Evolutionary conservation across 2,329 filamentous ascomycete species (phyloP).

Genomic region (Claviceps capensis): DNA sequence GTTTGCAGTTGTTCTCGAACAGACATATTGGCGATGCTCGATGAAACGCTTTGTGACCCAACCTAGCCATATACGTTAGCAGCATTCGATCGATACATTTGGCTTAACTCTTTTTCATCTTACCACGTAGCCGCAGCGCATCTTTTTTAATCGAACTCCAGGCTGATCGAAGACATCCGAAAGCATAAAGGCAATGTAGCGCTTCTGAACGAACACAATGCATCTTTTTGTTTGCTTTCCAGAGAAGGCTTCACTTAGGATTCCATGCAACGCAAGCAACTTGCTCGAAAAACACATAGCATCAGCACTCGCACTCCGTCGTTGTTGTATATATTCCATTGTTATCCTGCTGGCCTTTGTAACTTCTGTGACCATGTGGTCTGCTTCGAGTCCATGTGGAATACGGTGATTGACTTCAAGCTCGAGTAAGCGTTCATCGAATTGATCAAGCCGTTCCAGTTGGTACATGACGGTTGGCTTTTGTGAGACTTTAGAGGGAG

Average conservation of each 20-base stretch:
- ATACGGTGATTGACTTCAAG: neutral
- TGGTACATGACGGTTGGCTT: conserved; percentile 34
- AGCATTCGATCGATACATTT: neutral
- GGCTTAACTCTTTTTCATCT: conserved; percentile 7
- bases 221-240: conserved; percentile 40
- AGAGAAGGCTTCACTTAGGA: conserved; percentile 51
- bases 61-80: conserved; percentile 12
- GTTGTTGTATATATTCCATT: neutral
- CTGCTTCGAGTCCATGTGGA: neutral
- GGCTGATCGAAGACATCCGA: conserved; percentile 49
- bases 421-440: neutral
- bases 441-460: neutral
- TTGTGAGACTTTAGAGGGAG: conserved; percentile 49
- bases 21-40: conserved; percentile 48
- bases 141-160: conserved; percentile 39
- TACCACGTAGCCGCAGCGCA: conserved; percentile 52
- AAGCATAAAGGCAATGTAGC: conserved; percentile 64
- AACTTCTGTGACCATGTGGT: neutral
- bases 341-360: neutral
- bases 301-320: conserved; percentile 6
- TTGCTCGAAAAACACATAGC: conserved; percentile 53
- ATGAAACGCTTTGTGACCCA: conserved; percentile 15
- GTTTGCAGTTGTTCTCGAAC: conserved; percentile 62
- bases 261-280: conserved; percentile 45
- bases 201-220: conserved; percentile 76